phyloP scores from a whole-genome alignment of 495 filamentous ascomycete genomes.

The Penicillium macrosclerotiorum region DNA sequence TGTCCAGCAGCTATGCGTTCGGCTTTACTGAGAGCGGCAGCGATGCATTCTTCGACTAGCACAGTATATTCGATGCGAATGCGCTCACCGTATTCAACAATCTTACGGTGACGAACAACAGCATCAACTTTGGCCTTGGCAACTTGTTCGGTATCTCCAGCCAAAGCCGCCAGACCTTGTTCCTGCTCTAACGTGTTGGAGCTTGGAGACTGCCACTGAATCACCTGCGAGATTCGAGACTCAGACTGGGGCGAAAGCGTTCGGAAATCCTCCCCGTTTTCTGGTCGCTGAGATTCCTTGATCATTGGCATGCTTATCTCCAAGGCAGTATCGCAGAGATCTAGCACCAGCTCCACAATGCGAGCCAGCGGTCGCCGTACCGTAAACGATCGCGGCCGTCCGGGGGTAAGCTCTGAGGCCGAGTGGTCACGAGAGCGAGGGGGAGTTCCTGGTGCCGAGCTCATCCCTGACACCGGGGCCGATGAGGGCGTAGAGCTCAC shows the following conservation, averaged over 20 bases:
- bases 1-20: constrained; percentile 81
- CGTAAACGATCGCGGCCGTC: constrained; percentile 78
- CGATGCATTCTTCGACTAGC: constrained; percentile 90
- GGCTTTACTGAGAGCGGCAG: constrained; percentile 87
- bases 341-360: constrained; percentile 90
- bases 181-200: constrained; percentile 92
- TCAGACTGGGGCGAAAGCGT: constrained; percentile 95
- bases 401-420: constrained; percentile 65
- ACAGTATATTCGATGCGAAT: constrained; percentile 91
- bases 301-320: constrained; percentile 93
- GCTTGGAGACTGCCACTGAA: constrained; percentile 93
- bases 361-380: constrained; percentile 83
- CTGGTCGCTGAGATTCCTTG: constrained; percentile 66
- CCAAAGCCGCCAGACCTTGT: constrained; percentile 82
- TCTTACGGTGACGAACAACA: constrained; percentile 83
- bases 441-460: constrained; percentile 66
- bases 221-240: constrained; percentile 83
- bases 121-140: constrained; percentile 88
- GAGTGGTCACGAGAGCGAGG: constrained; percentile 81
- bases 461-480: constrained; percentile 59
- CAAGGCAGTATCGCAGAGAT: constrained; percentile 91
- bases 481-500: constrained; percentile 53
- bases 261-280: constrained; percentile 68
- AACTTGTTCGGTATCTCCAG: constrained; percentile 79
- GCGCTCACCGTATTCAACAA: constrained; percentile 92